Percentiles rank a stretch among this genome's conserved stretches.
phyloP scores from a whole-genome alignment of 257 asterid species.

The Nicotiana otophora region DNA sequence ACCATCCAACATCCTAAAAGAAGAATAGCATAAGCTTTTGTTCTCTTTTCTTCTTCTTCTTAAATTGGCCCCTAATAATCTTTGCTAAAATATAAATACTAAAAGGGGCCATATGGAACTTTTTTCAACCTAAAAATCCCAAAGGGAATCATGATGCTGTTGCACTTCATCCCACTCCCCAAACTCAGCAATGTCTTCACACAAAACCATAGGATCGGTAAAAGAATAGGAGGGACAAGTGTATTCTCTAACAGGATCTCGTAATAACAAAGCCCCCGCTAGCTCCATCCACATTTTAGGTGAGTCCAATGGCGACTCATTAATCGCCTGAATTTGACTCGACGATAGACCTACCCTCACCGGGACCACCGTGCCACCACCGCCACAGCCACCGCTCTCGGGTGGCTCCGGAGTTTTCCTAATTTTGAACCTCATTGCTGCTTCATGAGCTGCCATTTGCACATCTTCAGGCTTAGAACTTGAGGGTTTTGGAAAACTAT shows the following conservation, averaged over 20 bases:
- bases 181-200: conserved; percentile 12
- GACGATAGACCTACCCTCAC: conserved; percentile 44
- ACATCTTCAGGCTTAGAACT: conserved; percentile 32
- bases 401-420: background rate
- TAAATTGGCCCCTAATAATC: background rate
- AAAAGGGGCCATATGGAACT: background rate
- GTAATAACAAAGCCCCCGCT: conserved; percentile 10
- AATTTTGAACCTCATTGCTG: conserved; percentile 31
- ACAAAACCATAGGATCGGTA: background rate
- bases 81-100: background rate
- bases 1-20: background rate
- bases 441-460: conserved; percentile 47
- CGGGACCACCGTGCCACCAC: conserved; percentile 5
- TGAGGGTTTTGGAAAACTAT: conserved; percentile 34
- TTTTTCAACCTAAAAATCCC: conserved; percentile 8
- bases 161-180: conserved; percentile 28
- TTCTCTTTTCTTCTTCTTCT: background rate
- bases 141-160: conserved; percentile 20
- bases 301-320: conserved; percentile 60
- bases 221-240: background rate
- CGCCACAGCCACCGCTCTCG: background rate
- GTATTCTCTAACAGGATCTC: background rate
- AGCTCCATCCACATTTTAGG: conserved; percentile 62
- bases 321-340: conserved; percentile 53
- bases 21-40: background rate